A percentile compares a stretch with the other conserved stretches of the same genome.
Conservation (phyloP, 257 asterid species). For the Jacaranda mimosifolia region DNA sequence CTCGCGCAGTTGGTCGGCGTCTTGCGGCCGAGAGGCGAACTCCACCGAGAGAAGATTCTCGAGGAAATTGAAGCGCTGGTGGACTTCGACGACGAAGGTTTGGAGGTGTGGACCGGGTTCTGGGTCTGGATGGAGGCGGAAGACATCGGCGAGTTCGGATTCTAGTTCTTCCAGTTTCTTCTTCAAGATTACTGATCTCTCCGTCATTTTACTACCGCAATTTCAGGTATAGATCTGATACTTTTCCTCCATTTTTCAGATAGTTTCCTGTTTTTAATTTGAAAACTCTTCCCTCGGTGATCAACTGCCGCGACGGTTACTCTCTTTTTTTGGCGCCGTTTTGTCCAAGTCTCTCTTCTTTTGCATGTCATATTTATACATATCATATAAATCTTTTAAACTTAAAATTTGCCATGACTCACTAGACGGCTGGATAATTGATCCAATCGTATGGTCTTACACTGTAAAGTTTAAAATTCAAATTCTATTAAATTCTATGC, state of each 20-base stretch:
- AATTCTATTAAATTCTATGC: too few relatives aligned
- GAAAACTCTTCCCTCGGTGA: neutral
- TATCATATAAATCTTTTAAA: too few relatives aligned
- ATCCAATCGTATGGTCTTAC: too few relatives aligned
- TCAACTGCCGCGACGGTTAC: neutral
- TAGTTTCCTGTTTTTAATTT: too few relatives aligned
- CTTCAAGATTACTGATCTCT: constrained; percentile 35
- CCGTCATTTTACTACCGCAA: constrained; percentile 33
- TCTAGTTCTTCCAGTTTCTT: constrained; percentile 54
- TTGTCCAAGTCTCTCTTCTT: too few relatives aligned
- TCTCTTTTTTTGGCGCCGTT: too few relatives aligned
- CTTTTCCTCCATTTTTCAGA: neutral
- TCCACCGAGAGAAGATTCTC: constrained; percentile 29
- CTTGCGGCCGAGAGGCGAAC: constrained; percentile 21
- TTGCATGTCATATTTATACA: too few relatives aligned
- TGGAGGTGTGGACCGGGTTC: constrained; percentile 9
- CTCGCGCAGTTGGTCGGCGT: neutral
- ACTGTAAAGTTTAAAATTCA: too few relatives aligned
- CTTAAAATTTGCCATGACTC: too few relatives aligned
- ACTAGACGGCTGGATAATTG: too few relatives aligned
- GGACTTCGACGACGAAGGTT: constrained; percentile 4
- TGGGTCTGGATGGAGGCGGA: constrained; percentile 29
- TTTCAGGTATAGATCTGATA: neutral
- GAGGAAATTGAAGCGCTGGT: constrained; percentile 22
- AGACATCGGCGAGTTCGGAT: constrained; percentile 36